phyloP scores from a whole-genome alignment of 2,329 filamentous ascomycete genomes.

The Cytospora paraplurivora region DNA sequence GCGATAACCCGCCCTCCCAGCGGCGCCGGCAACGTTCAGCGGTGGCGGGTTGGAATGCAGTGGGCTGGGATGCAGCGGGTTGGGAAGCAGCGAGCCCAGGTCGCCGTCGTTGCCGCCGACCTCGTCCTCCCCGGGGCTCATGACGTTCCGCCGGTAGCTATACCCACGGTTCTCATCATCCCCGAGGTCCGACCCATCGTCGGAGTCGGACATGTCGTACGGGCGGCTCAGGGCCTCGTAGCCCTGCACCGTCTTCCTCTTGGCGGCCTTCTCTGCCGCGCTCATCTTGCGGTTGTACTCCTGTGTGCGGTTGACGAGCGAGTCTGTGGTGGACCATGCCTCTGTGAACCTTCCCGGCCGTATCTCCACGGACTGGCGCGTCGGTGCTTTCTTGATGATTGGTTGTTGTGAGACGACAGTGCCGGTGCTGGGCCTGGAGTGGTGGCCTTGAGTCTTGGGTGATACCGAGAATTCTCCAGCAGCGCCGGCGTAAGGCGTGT shows the following conservation, averaged over 20 bases:
- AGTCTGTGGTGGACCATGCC: slow-evolving; percentile 57
- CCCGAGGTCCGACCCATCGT: slow-evolving; percentile 40
- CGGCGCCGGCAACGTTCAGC: slow-evolving; percentile 5
- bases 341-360: slow-evolving; percentile 54
- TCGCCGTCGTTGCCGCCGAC: slow-evolving; percentile 33
- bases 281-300: slow-evolving; percentile 51
- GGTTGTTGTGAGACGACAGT: slow-evolving; percentile 32
- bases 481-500: slow-evolving; percentile 30
- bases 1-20: slow-evolving; percentile 14
- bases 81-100: slow-evolving; percentile 44
- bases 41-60: slow-evolving; percentile 53
- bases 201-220: slow-evolving; percentile 45
- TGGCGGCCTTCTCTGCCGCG: slow-evolving; percentile 36
- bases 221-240: slow-evolving; percentile 52
- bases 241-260: slow-evolving; percentile 38
- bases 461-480: slow-evolving; percentile 29
- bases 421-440: slow-evolving; percentile 35
- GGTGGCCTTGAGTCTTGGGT: slow-evolving; percentile 36
- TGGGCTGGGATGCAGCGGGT: slow-evolving; percentile 58
- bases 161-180: slow-evolving; percentile 34
- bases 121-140: slow-evolving; percentile 25
- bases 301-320: slow-evolving; percentile 56
- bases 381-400: slow-evolving; percentile 22
- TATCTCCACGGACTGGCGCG: slow-evolving; percentile 36
- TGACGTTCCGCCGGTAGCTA: slow-evolving; percentile 32